phyloP scores from a whole-genome alignment of 345 rosid species.

The Populus tremula region DNA sequence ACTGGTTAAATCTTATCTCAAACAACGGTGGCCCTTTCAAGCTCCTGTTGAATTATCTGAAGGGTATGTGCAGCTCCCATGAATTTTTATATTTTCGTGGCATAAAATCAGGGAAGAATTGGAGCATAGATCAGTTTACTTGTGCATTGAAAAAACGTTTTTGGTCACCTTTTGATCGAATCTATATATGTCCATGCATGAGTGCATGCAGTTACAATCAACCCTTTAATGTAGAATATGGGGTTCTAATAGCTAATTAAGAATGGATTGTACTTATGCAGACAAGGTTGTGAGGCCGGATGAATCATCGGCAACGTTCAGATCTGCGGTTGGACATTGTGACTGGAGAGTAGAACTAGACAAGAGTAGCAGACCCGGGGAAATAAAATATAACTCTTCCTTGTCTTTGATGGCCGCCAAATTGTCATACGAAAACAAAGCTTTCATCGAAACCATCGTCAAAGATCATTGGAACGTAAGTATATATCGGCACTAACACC shows the following conservation, averaged over 20 bases:
- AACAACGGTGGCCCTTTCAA: constrained; percentile 13
- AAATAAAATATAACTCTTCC: constrained; percentile 6
- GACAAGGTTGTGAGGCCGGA: constrained; percentile 14
- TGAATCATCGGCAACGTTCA: constrained; percentile 5
- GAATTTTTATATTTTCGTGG: no score
- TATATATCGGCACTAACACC: not conserved
- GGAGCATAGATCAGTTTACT: no score
- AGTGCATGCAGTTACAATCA: not conserved
- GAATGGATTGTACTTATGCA: not conserved
- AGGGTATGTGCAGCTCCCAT: not conserved
- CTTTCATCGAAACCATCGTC: constrained; percentile 11
- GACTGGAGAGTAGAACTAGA: constrained; percentile 21
- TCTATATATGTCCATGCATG: not conserved
- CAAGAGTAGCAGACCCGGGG: not conserved
- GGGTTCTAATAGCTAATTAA: not conserved
- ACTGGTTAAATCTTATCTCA: constrained; percentile 15
- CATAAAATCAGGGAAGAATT: no score
- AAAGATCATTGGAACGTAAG: constrained; percentile 18
- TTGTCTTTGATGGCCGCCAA: constrained; percentile 28
- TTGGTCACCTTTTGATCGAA: not conserved
- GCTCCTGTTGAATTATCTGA: constrained; percentile 2
- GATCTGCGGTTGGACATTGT: constrained; percentile 7
- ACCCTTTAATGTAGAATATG: no score
- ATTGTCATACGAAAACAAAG: constrained; percentile 24
- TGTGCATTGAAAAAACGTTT: no score